Conservation (phyloP, 306 rosid species). For the Rosa chinensis region DNA sequence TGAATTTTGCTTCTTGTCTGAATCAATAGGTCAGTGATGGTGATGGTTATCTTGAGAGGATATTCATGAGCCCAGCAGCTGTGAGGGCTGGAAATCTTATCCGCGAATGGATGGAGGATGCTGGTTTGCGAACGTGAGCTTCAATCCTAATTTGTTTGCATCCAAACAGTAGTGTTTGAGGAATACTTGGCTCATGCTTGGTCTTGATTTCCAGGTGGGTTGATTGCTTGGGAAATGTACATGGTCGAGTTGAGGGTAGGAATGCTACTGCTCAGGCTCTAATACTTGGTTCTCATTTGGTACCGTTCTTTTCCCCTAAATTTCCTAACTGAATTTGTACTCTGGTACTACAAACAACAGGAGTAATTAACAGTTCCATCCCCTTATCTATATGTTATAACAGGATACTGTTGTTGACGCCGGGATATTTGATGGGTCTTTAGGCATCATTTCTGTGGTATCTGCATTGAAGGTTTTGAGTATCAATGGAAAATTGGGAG, state of each 20-base stretch:
- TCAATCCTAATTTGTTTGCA: slow-evolving; percentile 29
- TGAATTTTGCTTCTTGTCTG: slow-evolving; percentile 27
- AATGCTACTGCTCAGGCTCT: slow-evolving; percentile 69
- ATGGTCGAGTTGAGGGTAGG: slow-evolving; percentile 78
- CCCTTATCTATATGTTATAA: slow-evolving; percentile 1
- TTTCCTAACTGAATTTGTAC: not conserved
- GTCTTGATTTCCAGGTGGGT: slow-evolving; percentile 73
- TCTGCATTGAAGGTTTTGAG: slow-evolving; percentile 79
- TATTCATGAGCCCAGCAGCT: slow-evolving; percentile 88
- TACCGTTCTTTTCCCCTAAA: slow-evolving; percentile 29
- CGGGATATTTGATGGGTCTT: slow-evolving; percentile 84
- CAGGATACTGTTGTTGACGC: slow-evolving; percentile 97
- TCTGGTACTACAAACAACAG: not conserved
- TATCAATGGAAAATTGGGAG: slow-evolving; percentile 51
- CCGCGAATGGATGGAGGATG: slow-evolving; percentile 90
- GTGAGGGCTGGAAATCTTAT: slow-evolving; percentile 59
- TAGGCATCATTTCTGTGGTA: slow-evolving; percentile 83
- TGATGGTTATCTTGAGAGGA: slow-evolving; percentile 79
- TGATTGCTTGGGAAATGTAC: slow-evolving; percentile 83
- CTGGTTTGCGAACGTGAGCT: slow-evolving; percentile 93
- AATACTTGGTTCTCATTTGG: slow-evolving; percentile 89
- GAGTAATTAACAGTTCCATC: slow-evolving; percentile 13
- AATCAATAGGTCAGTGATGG: slow-evolving; percentile 73
- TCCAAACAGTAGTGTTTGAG: slow-evolving; percentile 15
- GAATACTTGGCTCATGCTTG: slow-evolving; percentile 35